Conservation (phyloP, 2,329 filamentous ascomycete genomes). For the Apiospora pterosperma region DNA sequence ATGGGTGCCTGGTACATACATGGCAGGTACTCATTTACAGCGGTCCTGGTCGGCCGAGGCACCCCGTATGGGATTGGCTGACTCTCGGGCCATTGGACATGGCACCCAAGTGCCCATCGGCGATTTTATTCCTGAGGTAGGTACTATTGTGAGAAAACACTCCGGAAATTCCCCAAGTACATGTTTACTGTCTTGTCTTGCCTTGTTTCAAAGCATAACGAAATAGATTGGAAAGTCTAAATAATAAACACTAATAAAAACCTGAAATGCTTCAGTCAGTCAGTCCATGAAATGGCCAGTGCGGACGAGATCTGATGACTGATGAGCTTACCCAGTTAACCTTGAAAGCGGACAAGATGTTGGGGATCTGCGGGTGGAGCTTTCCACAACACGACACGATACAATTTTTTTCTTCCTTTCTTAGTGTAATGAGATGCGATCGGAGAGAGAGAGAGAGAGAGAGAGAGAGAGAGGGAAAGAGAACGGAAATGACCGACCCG, state of each 20-base stretch:
- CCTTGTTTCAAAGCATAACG: background rate
- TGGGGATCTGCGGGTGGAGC: conserved; percentile 38
- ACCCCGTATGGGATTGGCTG: background rate
- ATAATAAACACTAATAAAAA: too few species aligned
- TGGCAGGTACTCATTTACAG: background rate
- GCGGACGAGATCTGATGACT: background rate
- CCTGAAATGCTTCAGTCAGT: background rate
- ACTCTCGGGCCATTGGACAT: background rate
- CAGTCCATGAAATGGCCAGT: background rate
- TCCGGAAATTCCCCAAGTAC: background rate
- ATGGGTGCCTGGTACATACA: background rate
- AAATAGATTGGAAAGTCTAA: background rate
- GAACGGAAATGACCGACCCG: background rate
- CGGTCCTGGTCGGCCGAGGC: background rate
- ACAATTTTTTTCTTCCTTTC: background rate
- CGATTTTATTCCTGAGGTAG: background rate
- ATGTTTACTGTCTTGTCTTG: background rate
- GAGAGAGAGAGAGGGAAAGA: background rate
- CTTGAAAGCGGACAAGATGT: conserved; percentile 35
- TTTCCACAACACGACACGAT: conserved; percentile 3
- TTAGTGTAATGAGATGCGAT: background rate
- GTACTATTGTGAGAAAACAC: background rate
- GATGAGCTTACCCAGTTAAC: background rate
- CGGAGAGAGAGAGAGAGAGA: background rate
- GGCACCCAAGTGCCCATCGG: too few species aligned